Conservation (phyloP, 495 filamentous ascomycete genomes). For the Talaromyces trachyspermus region DNA sequence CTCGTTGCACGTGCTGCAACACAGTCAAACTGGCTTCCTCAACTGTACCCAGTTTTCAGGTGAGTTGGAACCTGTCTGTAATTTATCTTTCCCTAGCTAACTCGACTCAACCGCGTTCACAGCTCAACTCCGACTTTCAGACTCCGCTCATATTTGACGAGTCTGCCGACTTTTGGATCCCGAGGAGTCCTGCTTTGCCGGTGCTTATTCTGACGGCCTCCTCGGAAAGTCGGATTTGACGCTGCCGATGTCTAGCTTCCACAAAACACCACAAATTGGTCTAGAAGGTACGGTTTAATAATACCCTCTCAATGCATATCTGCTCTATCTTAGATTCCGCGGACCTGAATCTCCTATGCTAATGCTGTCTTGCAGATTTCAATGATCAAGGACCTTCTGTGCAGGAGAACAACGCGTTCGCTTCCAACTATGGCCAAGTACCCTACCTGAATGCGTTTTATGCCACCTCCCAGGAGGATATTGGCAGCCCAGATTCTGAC, state of each 20-base stretch:
- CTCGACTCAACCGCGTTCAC: background rate
- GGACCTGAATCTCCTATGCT: too few relatives aligned
- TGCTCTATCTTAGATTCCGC: too few relatives aligned
- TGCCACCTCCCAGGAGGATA: conserved; percentile 39
- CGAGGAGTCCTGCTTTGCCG: conserved; percentile 40
- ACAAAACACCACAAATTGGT: conserved; percentile 33
- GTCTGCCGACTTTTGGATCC: conserved; percentile 43
- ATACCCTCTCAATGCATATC: background rate
- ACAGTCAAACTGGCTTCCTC: conserved; percentile 49
- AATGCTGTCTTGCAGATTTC: conserved; percentile 6
- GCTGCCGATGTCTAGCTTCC: conserved; percentile 48
- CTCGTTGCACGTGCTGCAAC: conserved; percentile 44
- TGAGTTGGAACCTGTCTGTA: conserved; percentile 23
- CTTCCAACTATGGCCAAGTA: conserved; percentile 36
- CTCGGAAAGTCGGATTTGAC: conserved; percentile 47
- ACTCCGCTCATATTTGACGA: conserved; percentile 49
- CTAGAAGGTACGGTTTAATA: conserved; percentile 30
- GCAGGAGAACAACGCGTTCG: conserved; percentile 12
- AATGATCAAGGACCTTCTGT: conserved; percentile 2
- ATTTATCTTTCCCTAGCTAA: background rate
- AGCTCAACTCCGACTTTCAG: conserved; percentile 43
- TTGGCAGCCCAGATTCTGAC: conserved; percentile 38
- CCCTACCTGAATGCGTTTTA: conserved; percentile 39
- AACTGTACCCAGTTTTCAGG: conserved; percentile 43
- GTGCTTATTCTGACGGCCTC: conserved; percentile 42